A percentile compares a stretch with the other conserved stretches of the same genome.
Evolutionary conservation across 768 basidiomycete genomes (phyloP).

Genomic region (Rhizopogon roseolus): DNA sequence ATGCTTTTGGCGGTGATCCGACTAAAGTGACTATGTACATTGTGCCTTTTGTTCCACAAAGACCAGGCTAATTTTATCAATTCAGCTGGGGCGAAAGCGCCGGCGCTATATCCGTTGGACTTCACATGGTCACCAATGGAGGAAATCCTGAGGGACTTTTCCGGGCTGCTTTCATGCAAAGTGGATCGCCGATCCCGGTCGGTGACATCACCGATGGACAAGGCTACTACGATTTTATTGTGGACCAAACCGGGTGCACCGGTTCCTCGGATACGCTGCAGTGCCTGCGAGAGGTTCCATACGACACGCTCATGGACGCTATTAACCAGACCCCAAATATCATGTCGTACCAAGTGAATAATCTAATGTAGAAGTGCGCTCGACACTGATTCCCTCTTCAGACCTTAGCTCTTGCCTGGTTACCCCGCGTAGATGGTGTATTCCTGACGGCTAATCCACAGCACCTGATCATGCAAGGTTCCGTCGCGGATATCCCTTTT

Average conservation of each 20-base stretch:
- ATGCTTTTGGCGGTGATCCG: slow-evolving; percentile 61
- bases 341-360: slow-evolving; percentile 34
- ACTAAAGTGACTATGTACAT: slow-evolving; percentile 53
- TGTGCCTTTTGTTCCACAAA: not conserved
- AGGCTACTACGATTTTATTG: slow-evolving; percentile 38
- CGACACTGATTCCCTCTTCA: slow-evolving; percentile 9
- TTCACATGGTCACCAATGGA: slow-evolving; percentile 45
- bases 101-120: slow-evolving; percentile 48
- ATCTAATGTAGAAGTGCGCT: not conserved
- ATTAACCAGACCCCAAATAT: slow-evolving; percentile 36
- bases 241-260: slow-evolving; percentile 36
- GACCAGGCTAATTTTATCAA: slow-evolving; percentile 19
- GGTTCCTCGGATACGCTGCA: slow-evolving; percentile 32
- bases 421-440: slow-evolving; percentile 44
- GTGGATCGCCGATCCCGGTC: slow-evolving; percentile 41
- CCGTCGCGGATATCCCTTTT: slow-evolving; percentile 44
- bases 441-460: slow-evolving; percentile 44
- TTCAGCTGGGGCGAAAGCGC: slow-evolving; percentile 52
- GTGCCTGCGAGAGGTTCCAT: slow-evolving; percentile 37
- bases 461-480: slow-evolving; percentile 36
- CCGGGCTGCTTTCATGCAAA: slow-evolving; percentile 48
- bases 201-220: slow-evolving; percentile 40
- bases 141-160: slow-evolving; percentile 43
- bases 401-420: slow-evolving; percentile 43
- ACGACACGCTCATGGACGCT: slow-evolving; percentile 31